Base-by-base conservation (phyloP, 2,329 filamentous ascomycete species). In the Xylaria sp. region DNA sequence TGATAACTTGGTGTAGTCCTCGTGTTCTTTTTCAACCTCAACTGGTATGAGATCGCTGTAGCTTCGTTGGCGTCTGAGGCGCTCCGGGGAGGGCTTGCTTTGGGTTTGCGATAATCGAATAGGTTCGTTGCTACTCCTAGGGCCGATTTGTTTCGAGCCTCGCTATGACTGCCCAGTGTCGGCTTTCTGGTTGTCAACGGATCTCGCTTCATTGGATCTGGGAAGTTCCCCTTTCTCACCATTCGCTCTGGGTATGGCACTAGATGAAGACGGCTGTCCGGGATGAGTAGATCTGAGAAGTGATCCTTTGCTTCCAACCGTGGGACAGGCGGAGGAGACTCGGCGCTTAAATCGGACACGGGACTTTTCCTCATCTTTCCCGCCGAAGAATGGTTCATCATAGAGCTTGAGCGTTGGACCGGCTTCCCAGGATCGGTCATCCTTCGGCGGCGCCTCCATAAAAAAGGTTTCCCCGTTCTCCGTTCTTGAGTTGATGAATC, bases 11-110 rank as follows among this genome's bases (percentile, higher is more conserved):
- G 69, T 66, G 71, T 73, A 70, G 74, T 72, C 61, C 66, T 80
- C 76, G 70, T 78, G 56, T 67, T 71, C 68, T 63, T 72, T 72
- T 63, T 80, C 75, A 58, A 74, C 62, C 63, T 79, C 75, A 71
- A 80, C 75, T 66, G 81, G 77, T 69, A 81, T 79, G 74, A 80
- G 76, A 67, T 82, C 79, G 67, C 79, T 81, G 74, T 79, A 79
- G 73, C 75, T 79, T 40, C 70, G 71, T 63, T 74, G 71, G 23
- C 57, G 68, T 51, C 59, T 60, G 63, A 67, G 63, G n/a, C 31
- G 49, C 1, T 9, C 44, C 65, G 63, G 28, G 46, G 58, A 5
- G 42, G 65, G 26, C 58, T 53, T 62, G 40, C 67, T 67, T 57
- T 68, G 36, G 26, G 23, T 26, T 59, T 60, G 66, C 10, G 53